Evolutionary conservation across 306 rosid species (phyloP), one percentile per base, ranked within the genome.

Genomic region (Geum urbanum): DNA sequence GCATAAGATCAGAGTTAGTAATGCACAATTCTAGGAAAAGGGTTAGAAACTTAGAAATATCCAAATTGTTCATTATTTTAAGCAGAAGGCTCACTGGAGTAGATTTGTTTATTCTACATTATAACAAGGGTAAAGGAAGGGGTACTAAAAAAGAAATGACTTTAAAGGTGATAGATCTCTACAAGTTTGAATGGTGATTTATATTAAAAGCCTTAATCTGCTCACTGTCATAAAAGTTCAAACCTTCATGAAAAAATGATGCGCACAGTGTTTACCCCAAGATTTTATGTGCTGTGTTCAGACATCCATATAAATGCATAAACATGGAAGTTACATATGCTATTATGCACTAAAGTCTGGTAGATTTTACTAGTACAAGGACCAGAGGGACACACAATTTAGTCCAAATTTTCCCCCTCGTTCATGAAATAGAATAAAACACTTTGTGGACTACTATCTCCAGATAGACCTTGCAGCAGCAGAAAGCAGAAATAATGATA

Each of bases 1-100:
- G 88, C 73, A 81, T 71, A 72, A 32, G 40, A 83, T 73, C 77
- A 81, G 15, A 57, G 66, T 70, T 71, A 67, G 59, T 37, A 70
- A 72, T 64, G 67, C 12, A 24, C 44, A 72, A 61, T 13, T 41
- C 60, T 13, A 37, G 60, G 71, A 67, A 75, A 43, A 41, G 68
- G 49, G 66, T 51, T 3, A 19, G 37, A 32, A 32, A 32, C 37
- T 32, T 32, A 32, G 37, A 54, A 76, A 76, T 79, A 46, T 5
- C 41, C 37, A 74, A 13, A 54, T 20, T 71, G 66, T 62, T 64
- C 71, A 37, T 35, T 51, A 66, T 57, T 75, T 63, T 39, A 54
- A 41, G 62, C 55, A 68, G 39, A 12, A 3, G 9, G 16, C 40
- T 47, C 50, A 10, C 8, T 12, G 14, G 7, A 75, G 5, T 22